Percentiles rank a stretch among this genome's conserved stretches.
phyloP scores from a whole-genome alignment of 1,139 yeast genomes.

The Yamadazyma conglobata region DNA sequence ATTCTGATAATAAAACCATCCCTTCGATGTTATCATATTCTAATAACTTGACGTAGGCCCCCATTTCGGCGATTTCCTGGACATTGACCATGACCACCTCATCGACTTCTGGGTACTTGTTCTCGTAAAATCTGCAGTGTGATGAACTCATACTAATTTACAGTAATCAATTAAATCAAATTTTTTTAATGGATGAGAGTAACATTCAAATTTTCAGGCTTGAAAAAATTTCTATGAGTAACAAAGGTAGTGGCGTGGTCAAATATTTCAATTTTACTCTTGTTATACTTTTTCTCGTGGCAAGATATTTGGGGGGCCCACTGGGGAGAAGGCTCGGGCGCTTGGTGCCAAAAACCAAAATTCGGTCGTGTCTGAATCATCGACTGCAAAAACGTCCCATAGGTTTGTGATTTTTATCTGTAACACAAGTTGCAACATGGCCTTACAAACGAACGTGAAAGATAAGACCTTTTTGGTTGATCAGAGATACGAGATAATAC shows the following conservation, averaged over 20 bases:
- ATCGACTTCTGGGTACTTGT: slow-evolving; percentile 97
- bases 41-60: slow-evolving; percentile 90
- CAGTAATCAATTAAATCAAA: not conserved
- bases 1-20: slow-evolving; percentile 93
- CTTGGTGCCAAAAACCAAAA: too few relatives aligned
- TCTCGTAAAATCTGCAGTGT: slow-evolving; percentile 94
- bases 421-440: too few relatives aligned
- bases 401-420: not conserved
- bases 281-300: too few relatives aligned
- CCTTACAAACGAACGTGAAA: not conserved
- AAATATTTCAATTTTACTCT: too few relatives aligned
- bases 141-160: slow-evolving; percentile 74
- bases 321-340: too few relatives aligned
- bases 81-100: slow-evolving; percentile 99
- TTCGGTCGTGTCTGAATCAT: slow-evolving; percentile 1
- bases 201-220: too few relatives aligned
- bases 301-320: too few relatives aligned
- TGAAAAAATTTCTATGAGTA: too few relatives aligned
- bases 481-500: slow-evolving; percentile 57
- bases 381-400: slow-evolving; percentile 2
- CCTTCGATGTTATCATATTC: slow-evolving; percentile 99
- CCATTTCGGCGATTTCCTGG: slow-evolving; percentile 97
- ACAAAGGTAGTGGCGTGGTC: too few relatives aligned
- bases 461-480: slow-evolving; percentile 56
- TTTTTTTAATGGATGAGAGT: slow-evolving; percentile 3